phyloP scores from a whole-genome alignment of 129 eudicot species.

The Flaveria brownii region DNA sequence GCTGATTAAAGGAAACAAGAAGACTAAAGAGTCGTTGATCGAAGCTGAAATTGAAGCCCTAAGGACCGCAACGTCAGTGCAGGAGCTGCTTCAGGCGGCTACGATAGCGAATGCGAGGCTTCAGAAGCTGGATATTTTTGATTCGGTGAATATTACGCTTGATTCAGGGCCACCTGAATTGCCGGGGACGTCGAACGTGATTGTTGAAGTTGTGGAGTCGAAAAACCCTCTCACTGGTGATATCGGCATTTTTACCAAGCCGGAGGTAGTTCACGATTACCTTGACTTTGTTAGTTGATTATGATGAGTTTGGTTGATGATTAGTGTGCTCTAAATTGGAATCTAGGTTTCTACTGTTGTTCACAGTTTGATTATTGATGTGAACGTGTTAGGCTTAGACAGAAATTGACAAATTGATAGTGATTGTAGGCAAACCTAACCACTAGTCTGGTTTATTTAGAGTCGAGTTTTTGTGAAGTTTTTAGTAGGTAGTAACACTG shows the following conservation, averaged over 20 bases:
- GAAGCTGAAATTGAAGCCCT: conserved; percentile 60
- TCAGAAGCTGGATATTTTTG: conserved; percentile 39
- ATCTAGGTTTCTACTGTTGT: too few species aligned
- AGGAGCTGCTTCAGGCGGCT: conserved; percentile 43
- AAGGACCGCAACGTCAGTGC: conserved; percentile 54
- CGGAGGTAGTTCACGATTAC: conserved; percentile 29
- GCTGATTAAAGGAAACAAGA: conserved; percentile 71
- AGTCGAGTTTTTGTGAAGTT: not conserved
- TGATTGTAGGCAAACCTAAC: not conserved
- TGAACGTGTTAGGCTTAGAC: not conserved
- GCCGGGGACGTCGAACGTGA: conserved; percentile 80
- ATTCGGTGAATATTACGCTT: conserved; percentile 56
- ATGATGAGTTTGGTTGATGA: not conserved
- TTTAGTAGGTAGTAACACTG: not conserved
- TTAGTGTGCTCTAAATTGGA: not conserved
- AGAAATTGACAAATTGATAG: not conserved
- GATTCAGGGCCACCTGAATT: conserved; percentile 86
- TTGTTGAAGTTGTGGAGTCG: conserved; percentile 56
- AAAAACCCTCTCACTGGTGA: conserved; percentile 37
- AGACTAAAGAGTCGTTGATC: conserved; percentile 67
- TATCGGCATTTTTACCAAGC: conserved; percentile 37
- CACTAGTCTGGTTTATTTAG: not conserved
- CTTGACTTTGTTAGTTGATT: not conserved
- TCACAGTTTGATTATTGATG: not conserved
- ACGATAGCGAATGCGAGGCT: conserved; percentile 39